These are phyloP conservation scores for Brassica hybrid DNA, from an alignment of 441 rosid species.

Conservation along the genomic window DNA sequence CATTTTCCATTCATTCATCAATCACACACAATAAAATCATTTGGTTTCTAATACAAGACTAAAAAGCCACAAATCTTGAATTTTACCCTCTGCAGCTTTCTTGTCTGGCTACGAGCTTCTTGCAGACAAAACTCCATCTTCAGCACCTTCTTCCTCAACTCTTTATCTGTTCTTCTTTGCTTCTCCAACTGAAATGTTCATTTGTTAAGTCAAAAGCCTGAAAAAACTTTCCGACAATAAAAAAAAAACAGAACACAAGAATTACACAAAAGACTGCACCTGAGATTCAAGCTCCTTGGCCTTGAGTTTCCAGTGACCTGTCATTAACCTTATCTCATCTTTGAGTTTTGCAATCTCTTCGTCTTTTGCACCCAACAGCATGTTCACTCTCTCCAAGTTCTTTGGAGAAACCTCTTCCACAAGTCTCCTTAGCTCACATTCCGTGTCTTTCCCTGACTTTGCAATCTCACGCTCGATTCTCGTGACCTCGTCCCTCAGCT, in stretches of 20 bases:
- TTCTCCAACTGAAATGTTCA: slow-evolving; percentile 67
- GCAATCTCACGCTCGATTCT: slow-evolving; percentile 81
- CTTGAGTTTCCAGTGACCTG: slow-evolving; percentile 88
- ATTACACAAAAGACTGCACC: slow-evolving; percentile 44
- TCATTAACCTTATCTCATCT: slow-evolving; percentile 77
- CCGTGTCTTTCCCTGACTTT: slow-evolving; percentile 62
- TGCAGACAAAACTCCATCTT: slow-evolving; percentile 94
- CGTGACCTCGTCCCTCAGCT: slow-evolving; percentile 75
- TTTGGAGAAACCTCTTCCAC: slow-evolving; percentile 79
- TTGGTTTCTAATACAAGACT: neutral
- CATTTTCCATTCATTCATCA: slow-evolving; percentile 4
- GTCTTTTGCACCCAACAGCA: slow-evolving; percentile 62
- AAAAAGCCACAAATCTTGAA: neutral
- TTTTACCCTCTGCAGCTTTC: slow-evolving; percentile 89
- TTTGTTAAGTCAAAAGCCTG: slow-evolving; percentile 14
- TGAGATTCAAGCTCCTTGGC: slow-evolving; percentile 83
- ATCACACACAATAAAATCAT: slow-evolving; percentile 1
- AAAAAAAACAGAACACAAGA: slow-evolving; percentile 2
- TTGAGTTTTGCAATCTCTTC: slow-evolving; percentile 74
- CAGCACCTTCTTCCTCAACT: slow-evolving; percentile 84
- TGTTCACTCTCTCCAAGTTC: slow-evolving; percentile 73
- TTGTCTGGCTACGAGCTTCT: slow-evolving; percentile 86
- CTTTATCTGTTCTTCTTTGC: slow-evolving; percentile 86
- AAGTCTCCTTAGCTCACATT: slow-evolving; percentile 67
- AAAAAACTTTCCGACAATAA: neutral